These are phyloP conservation scores for Debaryomyces coudertii DNA, from an alignment of 1,139 yeast species.

Conservation along the genomic window DNA sequence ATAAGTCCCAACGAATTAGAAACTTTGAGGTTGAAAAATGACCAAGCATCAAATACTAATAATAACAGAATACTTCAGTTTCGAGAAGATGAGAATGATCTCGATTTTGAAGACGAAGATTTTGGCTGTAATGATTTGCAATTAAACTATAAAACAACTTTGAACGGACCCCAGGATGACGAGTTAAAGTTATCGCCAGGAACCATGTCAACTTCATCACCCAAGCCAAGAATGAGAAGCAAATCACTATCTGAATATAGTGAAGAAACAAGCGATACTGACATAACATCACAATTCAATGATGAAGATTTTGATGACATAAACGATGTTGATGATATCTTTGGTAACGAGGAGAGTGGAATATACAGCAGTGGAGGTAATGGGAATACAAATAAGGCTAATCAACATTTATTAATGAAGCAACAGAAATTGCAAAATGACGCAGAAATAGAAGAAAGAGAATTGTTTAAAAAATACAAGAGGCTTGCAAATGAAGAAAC, in stretches of 20 bases:
- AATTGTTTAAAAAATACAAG: conserved; percentile 25
- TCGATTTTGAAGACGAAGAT: conserved; percentile 2
- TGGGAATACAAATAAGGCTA: conserved; percentile 19
- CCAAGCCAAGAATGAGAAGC: conserved; percentile 18
- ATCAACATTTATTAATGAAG: conserved; percentile 26
- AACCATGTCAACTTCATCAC: conserved; percentile 30
- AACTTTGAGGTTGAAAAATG: conserved; percentile 15
- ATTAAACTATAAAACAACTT: conserved; percentile 3
- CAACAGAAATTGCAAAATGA: conserved; percentile 33
- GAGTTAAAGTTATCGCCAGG: conserved; percentile 21
- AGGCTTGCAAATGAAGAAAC: conserved; percentile 22
- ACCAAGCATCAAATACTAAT: not conserved
- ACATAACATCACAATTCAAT: conserved; percentile 42
- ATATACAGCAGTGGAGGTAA: conserved; percentile 24
- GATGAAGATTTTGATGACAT: conserved; percentile 48
- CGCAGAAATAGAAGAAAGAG: conserved; percentile 42
- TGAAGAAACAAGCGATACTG: conserved; percentile 43
- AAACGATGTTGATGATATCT: conserved; percentile 33
- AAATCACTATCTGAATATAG: conserved; percentile 40
- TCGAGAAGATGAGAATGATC: conserved; percentile 9
- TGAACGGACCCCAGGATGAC: conserved; percentile 8
- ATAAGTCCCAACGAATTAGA: conserved; percentile 21
- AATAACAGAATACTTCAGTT: conserved; percentile 3
- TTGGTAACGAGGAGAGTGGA: conserved; percentile 44
- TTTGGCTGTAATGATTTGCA: not conserved